Percentiles rank a stretch among this genome's conserved stretches.
phyloP scores from a whole-genome alignment of 345 rosid genomes.

The Adansonia digitata region DNA sequence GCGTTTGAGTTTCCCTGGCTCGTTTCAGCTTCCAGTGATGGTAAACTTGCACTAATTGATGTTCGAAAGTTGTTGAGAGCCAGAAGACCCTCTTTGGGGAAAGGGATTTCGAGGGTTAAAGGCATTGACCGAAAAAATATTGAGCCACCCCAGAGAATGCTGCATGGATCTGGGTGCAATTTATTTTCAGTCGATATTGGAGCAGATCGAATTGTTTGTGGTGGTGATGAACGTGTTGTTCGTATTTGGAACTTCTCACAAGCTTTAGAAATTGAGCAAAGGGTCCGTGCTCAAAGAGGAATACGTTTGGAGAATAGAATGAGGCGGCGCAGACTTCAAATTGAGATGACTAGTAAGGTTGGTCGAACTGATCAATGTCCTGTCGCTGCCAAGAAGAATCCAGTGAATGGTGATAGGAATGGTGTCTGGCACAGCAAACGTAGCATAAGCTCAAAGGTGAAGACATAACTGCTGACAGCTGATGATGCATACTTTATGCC shows the following conservation, averaged over 20 bases:
- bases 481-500: background rate
- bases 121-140: slow-evolving; percentile 22
- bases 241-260: slow-evolving; percentile 86
- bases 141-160: slow-evolving; percentile 93
- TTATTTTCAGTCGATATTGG: slow-evolving; percentile 74
- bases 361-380: slow-evolving; percentile 55
- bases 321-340: slow-evolving; percentile 64
- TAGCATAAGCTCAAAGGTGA: slow-evolving; percentile 60
- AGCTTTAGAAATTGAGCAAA: slow-evolving; percentile 69
- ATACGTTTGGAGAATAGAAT: slow-evolving; percentile 73
- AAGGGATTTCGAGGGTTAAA: slow-evolving; percentile 31
- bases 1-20: slow-evolving; percentile 99
- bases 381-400: slow-evolving; percentile 70
- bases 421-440: slow-evolving; percentile 62
- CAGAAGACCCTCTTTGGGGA: slow-evolving; percentile 26
- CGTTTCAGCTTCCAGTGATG: slow-evolving; percentile 85
- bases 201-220: slow-evolving; percentile 82
- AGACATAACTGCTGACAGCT: slow-evolving; percentile 34
- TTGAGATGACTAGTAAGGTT: slow-evolving; percentile 60
- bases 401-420: slow-evolving; percentile 47
- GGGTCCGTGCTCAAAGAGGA: slow-evolving; percentile 57
- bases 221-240: slow-evolving; percentile 84
- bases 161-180: slow-evolving; percentile 71
- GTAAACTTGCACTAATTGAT: slow-evolving; percentile 69
- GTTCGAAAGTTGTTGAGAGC: slow-evolving; percentile 70